A percentile compares a stretch with the other conserved stretches of the same genome.
Conservation (phyloP, 2,329 filamentous ascomycete species). For the Hysterium pulicare region DNA sequence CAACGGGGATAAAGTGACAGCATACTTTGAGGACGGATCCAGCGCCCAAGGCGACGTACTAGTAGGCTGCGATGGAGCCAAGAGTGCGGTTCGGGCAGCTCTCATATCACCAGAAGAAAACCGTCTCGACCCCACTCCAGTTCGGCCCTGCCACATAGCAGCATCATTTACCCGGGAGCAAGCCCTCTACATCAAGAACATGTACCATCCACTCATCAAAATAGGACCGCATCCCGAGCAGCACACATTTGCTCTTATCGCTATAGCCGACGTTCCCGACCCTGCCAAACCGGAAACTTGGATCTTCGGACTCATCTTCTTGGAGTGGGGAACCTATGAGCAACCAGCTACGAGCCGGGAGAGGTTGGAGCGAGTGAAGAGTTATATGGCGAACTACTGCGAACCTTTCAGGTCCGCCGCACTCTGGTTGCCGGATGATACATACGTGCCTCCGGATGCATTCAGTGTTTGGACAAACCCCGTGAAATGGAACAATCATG, state of each 20-base stretch:
- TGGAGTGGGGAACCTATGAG: too few relatives aligned
- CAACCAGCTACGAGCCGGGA: too few relatives aligned
- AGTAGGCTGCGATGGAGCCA: conserved; percentile 35
- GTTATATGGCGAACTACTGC: conserved; percentile 9
- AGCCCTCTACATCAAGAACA: conserved; percentile 4
- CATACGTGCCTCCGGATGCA: background rate
- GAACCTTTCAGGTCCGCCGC: conserved; percentile 14
- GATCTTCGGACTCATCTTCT: too few relatives aligned
- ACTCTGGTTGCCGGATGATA: conserved; percentile 12
- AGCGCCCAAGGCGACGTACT: conserved; percentile 23
- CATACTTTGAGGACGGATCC: conserved; percentile 31
- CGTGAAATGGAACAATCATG: conserved; percentile 16
- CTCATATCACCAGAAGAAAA: background rate
- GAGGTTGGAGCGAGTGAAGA: too few relatives aligned
- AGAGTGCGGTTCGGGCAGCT: conserved; percentile 23
- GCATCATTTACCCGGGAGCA: conserved; percentile 15
- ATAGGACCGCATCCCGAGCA: too few relatives aligned
- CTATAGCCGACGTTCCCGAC: too few relatives aligned
- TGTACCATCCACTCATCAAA: conserved; percentile 7
- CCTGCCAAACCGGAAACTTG: too few relatives aligned
- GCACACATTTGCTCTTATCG: too few relatives aligned
- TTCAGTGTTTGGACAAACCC: conserved; percentile 13
- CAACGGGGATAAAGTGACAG: too few relatives aligned
- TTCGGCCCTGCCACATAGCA: too few relatives aligned
- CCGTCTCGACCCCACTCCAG: too few relatives aligned